Evolutionary conservation across 2,329 filamentous ascomycete species (phyloP), one percentile per base, ranked within the genome.

Genomic region (Fusarium mangiferae): DNA sequence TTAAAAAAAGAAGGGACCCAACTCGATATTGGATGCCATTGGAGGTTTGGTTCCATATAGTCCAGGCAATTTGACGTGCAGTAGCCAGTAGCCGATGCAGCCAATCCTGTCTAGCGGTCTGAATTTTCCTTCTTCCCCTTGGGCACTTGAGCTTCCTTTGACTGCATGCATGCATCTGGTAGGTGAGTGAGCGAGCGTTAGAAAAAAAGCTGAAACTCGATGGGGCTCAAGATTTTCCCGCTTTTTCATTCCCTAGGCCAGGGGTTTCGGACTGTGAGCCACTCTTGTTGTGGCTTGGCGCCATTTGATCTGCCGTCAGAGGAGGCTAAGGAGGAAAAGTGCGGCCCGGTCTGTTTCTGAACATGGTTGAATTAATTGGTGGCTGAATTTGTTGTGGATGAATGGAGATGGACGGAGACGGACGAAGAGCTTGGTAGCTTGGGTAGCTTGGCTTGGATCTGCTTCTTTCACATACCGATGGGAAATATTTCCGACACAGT

Each of bases 11-110:
- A 77, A 75, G 64, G 36, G 71, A 55, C 41, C 55, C 54, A 42
- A 46, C 61, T 66, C 35, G 33, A 59, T 52, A 33, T 26, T 58
- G 39, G n/a, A 57, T 48, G 30, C n/a, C 41, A 58, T 58, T 49
- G 41, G 55, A 49, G 18, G 24, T 44, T 62, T 62, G 49, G 39
- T 63, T 57, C 45, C 55, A 68, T 68, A 44, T 72, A 68, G 56
- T 36, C 60, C 56, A 46, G 58, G 58, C 62, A 78, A 77, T 78
- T 76, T 78, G 76, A 76, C 69, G 62, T 72, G 76, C 75, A 78
- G 68, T 61, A 73, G 70, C 54, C 54, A 70, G 75, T 74, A 36
- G 41, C 24, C 33, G 17, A 49, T 49, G 30, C 24, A 51, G 44
- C 65, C 62, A 68, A 67, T 68, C 35, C 30, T 38, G 44, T 75